Conservation (phyloP, 2,329 filamentous ascomycete genomes). For the Xylariales sp. region DNA sequence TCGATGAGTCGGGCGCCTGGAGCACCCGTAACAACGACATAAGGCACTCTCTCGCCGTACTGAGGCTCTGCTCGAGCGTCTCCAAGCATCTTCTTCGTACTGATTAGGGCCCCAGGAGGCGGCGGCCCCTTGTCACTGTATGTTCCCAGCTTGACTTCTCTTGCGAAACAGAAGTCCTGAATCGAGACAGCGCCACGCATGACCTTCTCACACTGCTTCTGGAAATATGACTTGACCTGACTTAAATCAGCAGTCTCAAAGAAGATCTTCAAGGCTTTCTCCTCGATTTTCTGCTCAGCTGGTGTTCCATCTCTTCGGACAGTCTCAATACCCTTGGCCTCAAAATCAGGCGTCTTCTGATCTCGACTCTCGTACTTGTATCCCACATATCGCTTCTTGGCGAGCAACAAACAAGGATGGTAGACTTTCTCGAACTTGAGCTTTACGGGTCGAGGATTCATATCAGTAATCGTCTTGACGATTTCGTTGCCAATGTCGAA, state of each 20-base stretch:
- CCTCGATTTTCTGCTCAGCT: slow-evolving; percentile 93
- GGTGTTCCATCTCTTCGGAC: slow-evolving; percentile 92
- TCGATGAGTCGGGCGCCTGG: slow-evolving; percentile 83
- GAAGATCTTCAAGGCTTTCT: slow-evolving; percentile 80
- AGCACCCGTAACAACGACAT: slow-evolving; percentile 85
- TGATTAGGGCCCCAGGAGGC: slow-evolving; percentile 85
- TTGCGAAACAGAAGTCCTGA: slow-evolving; percentile 94
- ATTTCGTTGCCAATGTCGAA: slow-evolving; percentile 94
- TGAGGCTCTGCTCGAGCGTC: slow-evolving; percentile 87
- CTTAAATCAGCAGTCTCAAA: slow-evolving; percentile 89
- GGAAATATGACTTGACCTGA: slow-evolving; percentile 85
- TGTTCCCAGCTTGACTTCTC: slow-evolving; percentile 83
- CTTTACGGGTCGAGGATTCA: slow-evolving; percentile 88
- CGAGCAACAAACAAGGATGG: slow-evolving; percentile 85
- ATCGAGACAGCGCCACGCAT: slow-evolving; percentile 84
- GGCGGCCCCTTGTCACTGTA: slow-evolving; percentile 78
- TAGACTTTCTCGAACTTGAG: slow-evolving; percentile 99
- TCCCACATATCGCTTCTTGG: slow-evolving; percentile 97
- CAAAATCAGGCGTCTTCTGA: slow-evolving; percentile 81
- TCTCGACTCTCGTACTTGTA: slow-evolving; percentile 85
- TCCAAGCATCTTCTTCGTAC: slow-evolving; percentile 76
- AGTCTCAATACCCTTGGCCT: slow-evolving; percentile 98
- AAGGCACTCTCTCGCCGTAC: slow-evolving; percentile 91
- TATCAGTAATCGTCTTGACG: slow-evolving; percentile 75
- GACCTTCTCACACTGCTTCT: slow-evolving; percentile 84